phyloP scores from a whole-genome alignment of 441 rosid genomes.

The Euphorbia schlechtendalii region DNA sequence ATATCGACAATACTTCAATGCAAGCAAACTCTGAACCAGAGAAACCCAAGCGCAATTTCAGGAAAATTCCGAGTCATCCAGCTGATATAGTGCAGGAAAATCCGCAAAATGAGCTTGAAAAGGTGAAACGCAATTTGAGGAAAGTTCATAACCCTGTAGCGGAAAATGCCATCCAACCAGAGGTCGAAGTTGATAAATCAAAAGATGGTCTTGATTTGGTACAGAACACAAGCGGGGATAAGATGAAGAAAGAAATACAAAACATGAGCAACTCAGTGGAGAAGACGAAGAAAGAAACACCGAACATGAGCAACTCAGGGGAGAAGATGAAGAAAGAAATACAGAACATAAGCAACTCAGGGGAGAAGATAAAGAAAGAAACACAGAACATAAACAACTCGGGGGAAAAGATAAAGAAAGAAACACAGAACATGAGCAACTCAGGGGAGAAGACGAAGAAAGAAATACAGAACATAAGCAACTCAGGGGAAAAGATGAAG shows the following conservation, averaged over 20 bases:
- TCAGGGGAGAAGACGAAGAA: constrained; percentile 37
- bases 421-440: constrained; percentile 24
- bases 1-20: constrained; percentile 32
- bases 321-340: constrained; percentile 33
- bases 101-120: constrained; percentile 80
- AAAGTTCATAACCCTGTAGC: constrained; percentile 70
- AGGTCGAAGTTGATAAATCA: constrained; percentile 54
- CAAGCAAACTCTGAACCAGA: constrained; percentile 52
- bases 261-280: too few relatives aligned
- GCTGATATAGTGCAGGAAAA: constrained; percentile 49
- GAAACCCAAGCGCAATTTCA: constrained; percentile 57
- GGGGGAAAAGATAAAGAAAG: constrained; percentile 36
- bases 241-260: too few relatives aligned
- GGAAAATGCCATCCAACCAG: constrained; percentile 52
- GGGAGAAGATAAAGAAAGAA: constrained; percentile 33
- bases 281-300: too few relatives aligned
- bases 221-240: too few relatives aligned
- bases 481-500: constrained; percentile 35
- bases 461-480: constrained; percentile 25
- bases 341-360: too few relatives aligned
- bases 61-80: constrained; percentile 50
- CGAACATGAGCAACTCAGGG: too few relatives aligned
- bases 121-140: constrained; percentile 80
- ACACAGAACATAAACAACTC: constrained; percentile 27
- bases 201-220: too few relatives aligned